Evolutionary conservation across 129 eudicot genomes (phyloP).

Genomic region (Scalesia atractyloides): DNA sequence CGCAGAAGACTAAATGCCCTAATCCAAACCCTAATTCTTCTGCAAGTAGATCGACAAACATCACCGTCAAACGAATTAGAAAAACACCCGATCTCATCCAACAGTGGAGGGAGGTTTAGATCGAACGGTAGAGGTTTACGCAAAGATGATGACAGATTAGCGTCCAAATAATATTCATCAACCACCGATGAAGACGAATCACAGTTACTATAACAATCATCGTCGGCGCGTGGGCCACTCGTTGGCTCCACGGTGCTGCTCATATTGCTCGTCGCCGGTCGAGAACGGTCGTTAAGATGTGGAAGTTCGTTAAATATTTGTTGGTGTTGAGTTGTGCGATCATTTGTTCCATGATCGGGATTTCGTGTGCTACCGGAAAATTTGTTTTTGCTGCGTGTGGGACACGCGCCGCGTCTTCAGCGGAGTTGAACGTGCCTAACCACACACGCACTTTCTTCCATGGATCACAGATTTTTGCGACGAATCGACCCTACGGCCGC

Average conservation of each 20-base stretch:
- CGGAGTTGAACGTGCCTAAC: conserved; percentile 59
- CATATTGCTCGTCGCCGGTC: conserved; percentile 53
- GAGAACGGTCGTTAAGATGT: conserved; percentile 26
- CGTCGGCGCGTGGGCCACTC: conserved; percentile 45
- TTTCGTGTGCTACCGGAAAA: conserved; percentile 36
- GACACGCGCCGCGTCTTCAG: conserved; percentile 62
- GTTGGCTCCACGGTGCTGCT: conserved; percentile 68
- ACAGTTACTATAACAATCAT: conserved; percentile 57
- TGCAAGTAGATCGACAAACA: no score
- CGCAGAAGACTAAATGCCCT: no score
- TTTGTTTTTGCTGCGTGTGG: conserved; percentile 57
- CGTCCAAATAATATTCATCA: conserved; percentile 38
- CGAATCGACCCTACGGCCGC: conserved; percentile 62
- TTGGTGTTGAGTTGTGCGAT: neutral
- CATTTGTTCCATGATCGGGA: conserved; percentile 16
- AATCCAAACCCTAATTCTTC: no score
- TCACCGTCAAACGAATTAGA: conserved; percentile 10
- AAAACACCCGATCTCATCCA: conserved; percentile 36
- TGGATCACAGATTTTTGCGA: conserved; percentile 66
- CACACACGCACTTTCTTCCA: conserved; percentile 61
- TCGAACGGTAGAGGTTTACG: conserved; percentile 51
- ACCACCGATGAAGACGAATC: conserved; percentile 62
- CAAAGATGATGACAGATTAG: conserved; percentile 32
- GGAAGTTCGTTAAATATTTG: conserved; percentile 28
- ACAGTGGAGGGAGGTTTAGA: conserved; percentile 53